Base-by-base conservation (phyloP, 371 early-diverging fungal species). In the Haplosporangium sp. region DNA sequence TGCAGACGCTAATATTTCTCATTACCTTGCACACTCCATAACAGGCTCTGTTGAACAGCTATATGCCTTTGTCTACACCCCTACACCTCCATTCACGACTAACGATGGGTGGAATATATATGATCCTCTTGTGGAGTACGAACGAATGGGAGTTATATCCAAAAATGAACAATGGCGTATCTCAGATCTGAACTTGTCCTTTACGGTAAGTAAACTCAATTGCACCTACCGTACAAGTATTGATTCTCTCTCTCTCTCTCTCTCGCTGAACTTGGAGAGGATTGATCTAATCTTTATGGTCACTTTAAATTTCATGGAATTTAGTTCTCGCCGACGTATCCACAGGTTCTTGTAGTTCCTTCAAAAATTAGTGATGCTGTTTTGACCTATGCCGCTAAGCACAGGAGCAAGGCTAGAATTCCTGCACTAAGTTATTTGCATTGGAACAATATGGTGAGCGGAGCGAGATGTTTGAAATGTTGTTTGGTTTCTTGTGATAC, bases 371-470 rank as follows among this genome's bases (percentile, higher is more conserved):
- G 95, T 76, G 99, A 99, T 83, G 92, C 91, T 45, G 94, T 94
- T 9, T 78, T 99, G 63, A 91, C 90, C 42, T 93, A 98, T 83
- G 97, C 97, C 13, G 94, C 92, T 17, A 94, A 93, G 83, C 96
- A 96, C 74, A 89, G 99, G 70, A 95, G 96, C 85, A 97, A 96
- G 83, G 88, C 87, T 4, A 87, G 99, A 47, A 91, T 99, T 58
- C 99, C 99, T 3, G 95, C 92, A 4, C 83, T 98, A 38, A 92
- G 93, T 57, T 98, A 97, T 84, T 74, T 96, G 39, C 96, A 97
- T 74, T 86, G 89, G 85, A 84, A 89, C n/a, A 95, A 94, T 69
- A 83, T 79, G 82, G 91, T 90, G 84, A 81, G 74, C 38, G n/a
- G 50, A 35, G 27, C 66, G 17, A 38, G 8, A 69, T 74, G 66